Evolutionary conservation across 2,329 filamentous ascomycete species (phyloP).

Genomic region (Pyrenophora teres): DNA sequence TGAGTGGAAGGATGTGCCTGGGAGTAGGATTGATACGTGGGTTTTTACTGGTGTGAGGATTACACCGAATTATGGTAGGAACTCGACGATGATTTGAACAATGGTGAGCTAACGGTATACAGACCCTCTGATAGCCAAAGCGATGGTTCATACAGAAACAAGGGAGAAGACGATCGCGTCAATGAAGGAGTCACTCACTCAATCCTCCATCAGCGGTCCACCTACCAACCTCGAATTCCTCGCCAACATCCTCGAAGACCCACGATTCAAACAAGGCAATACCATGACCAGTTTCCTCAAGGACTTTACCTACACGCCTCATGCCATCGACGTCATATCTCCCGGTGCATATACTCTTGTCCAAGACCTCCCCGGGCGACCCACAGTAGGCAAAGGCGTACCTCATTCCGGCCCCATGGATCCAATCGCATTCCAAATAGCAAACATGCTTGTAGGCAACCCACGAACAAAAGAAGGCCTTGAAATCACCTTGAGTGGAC

Average conservation of each 20-base stretch:
- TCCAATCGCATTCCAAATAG: constrained; percentile 60
- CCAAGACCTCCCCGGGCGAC: constrained; percentile 64
- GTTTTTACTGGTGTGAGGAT: constrained; percentile 62
- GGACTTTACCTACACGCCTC: constrained; percentile 55
- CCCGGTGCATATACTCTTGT: constrained; percentile 63
- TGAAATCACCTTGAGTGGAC: constrained; percentile 65
- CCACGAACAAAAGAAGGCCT: constrained; percentile 57
- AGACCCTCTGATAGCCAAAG: constrained; percentile 61
- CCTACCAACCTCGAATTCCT: constrained; percentile 64
- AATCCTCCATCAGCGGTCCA: constrained; percentile 58
- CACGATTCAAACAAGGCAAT: constrained; percentile 54
- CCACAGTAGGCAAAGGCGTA: constrained; percentile 62
- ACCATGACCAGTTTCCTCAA: constrained; percentile 64
- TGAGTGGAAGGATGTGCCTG: constrained; percentile 56
- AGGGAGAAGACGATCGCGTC: constrained; percentile 51
- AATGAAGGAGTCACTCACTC: constrained; percentile 51
- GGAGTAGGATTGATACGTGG: constrained; percentile 67
- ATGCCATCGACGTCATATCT: constrained; percentile 61
- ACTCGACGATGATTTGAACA: neutral
- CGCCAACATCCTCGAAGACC: constrained; percentile 54
- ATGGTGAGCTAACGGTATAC: neutral
- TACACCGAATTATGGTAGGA: constrained; percentile 59
- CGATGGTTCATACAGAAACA: constrained; percentile 59
- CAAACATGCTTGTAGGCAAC: constrained; percentile 66
- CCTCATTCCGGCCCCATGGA: constrained; percentile 67